Conservation (phyloP, 768 basidiomycete species). For the Boletus huronensis region DNA sequence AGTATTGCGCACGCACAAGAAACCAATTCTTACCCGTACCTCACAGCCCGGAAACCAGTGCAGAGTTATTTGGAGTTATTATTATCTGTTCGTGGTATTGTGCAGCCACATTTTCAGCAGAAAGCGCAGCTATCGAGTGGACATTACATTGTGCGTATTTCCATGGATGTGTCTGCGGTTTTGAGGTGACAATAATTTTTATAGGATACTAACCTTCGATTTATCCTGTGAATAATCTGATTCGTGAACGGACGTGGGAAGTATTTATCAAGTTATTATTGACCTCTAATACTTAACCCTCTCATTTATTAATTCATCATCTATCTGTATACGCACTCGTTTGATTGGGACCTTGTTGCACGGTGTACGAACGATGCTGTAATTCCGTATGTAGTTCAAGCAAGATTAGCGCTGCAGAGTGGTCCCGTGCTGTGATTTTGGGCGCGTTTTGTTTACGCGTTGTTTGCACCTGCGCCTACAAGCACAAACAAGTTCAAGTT, state of each 20-base stretch:
- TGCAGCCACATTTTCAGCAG: constrained; percentile 61
- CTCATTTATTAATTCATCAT: background rate
- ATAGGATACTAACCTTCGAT: constrained; percentile 29
- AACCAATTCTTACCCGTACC: background rate
- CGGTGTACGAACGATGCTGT: constrained; percentile 1
- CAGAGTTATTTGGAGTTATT: constrained; percentile 69
- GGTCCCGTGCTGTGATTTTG: constrained; percentile 23
- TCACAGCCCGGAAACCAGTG: constrained; percentile 43
- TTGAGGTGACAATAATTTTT: background rate
- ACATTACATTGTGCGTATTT: constrained; percentile 52
- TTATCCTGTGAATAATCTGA: constrained; percentile 29
- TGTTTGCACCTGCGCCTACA: constrained; percentile 28
- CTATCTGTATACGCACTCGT: background rate
- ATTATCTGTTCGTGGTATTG: constrained; percentile 51
- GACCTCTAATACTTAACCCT: background rate
- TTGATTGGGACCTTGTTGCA: background rate
- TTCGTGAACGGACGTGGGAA: background rate
- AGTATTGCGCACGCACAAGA: constrained; percentile 6
- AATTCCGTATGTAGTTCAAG: background rate
- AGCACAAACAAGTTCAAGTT: constrained; percentile 35
- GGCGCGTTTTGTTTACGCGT: constrained; percentile 31
- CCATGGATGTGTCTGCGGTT: background rate
- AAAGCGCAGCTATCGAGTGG: constrained; percentile 73
- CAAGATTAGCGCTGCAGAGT: background rate
- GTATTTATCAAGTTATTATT: constrained; percentile 6